Base-by-base conservation (phyloP, 73 alveolate species). In the Paraurostyla sp. region DNA sequence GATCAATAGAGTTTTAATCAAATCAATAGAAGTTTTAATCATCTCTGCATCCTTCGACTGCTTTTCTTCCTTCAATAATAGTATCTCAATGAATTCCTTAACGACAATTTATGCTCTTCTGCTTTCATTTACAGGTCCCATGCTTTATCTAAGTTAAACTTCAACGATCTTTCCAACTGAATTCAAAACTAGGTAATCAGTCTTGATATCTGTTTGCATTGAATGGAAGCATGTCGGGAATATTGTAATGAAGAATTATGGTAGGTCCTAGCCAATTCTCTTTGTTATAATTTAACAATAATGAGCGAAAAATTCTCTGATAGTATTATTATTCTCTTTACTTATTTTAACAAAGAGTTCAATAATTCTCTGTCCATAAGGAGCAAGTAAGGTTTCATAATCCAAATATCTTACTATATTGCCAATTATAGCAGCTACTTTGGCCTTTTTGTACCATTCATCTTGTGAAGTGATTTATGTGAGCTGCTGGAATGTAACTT, bases 151-250 rank as follows among this genome's bases (percentile, higher is more conserved):
- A 2, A 73, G 20, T 46, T 73, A 46, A n/a, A 18, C 69, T 73
- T 73, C 86, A 1, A 73, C 71, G 18, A 73, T 73, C 52, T 36
- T 73, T 11, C 86, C 86, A 3, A 73, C 18, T 22, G 65, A 48
- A 25, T 73, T 43, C 9, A 73, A 27, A 30, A 73, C 71, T 16
- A 73, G 6, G 7, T 73, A 73, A 48, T 73, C 59, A 45, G 86
- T 73, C 29, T 73, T 73, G 29, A 73, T 73, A 73, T 73, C 86
- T 4, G 86, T 73, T 43, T 73, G 59, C 86, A 73, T 73, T 73
- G 42, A 46, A 73, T 73, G 86, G 48, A 73, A 73, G 71, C 71
- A 43, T 2, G 86, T 48, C 20, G 86, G 86, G 71, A 73, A 73
- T 9, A 73, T 25, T 13, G 6, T 22, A 16, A 4, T 3, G 29